phyloP scores from a whole-genome alignment of 2,329 filamentous ascomycete species.

The Pestalotiopsis sp. region DNA sequence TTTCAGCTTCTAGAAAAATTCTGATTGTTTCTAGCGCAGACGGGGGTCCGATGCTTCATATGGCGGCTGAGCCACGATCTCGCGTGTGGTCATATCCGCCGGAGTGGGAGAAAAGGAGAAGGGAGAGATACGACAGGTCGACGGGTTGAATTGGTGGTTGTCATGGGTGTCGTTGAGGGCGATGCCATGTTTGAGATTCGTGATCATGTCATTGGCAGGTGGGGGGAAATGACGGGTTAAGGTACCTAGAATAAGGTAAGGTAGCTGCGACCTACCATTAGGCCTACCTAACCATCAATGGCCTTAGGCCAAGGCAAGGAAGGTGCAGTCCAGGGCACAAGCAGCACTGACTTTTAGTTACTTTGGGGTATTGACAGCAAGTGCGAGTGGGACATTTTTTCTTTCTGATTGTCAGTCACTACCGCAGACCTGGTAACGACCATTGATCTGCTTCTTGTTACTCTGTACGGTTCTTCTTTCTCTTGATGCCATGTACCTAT shows the following conservation, averaged over 20 bases:
- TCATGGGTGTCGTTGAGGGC: neutral
- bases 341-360: neutral
- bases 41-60: conserved; percentile 1
- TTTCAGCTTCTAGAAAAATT: conserved; percentile 38
- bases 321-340: no score
- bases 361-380: neutral
- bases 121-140: neutral
- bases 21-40: conserved; percentile 36
- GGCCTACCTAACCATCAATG: neutral
- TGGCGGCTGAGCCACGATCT: conserved; percentile 5
- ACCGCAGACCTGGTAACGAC: neutral
- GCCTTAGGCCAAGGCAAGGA: neutral
- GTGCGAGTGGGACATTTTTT: neutral
- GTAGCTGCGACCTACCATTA: neutral
- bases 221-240: neutral
- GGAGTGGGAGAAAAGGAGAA: neutral
- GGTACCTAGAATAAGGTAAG: neutral
- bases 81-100: conserved; percentile 4
- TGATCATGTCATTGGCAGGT: neutral
- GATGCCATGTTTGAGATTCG: neutral
- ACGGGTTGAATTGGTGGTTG: neutral
- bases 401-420: neutral
- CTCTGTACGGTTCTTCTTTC: neutral
- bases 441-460: neutral
- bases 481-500: neutral